These are phyloP conservation scores for Kwoniella botswanensis DNA, from an alignment of 768 basidiomycete species.

Conservation along the genomic window DNA sequence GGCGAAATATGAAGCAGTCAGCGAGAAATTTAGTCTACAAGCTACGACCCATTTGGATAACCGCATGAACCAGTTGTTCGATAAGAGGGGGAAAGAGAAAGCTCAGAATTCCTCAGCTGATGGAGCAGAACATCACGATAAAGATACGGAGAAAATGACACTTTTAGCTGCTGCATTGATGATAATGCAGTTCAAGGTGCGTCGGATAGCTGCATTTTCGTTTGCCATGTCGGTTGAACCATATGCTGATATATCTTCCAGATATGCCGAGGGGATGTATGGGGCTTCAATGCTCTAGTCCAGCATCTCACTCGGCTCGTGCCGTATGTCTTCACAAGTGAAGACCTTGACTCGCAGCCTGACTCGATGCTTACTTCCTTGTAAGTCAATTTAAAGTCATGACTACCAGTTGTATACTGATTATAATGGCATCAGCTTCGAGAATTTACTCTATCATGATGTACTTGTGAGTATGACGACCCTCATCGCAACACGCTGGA, in stretches of 20 bases:
- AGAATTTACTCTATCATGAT: slow-evolving; percentile 47
- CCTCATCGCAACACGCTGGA: background rate
- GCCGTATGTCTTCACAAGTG: slow-evolving; percentile 23
- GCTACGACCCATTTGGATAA: slow-evolving; percentile 25
- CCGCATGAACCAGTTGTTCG: slow-evolving; percentile 13
- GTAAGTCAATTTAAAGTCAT: slow-evolving; percentile 20
- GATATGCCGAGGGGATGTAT: slow-evolving; percentile 49
- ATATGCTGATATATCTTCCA: background rate
- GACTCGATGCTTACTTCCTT: slow-evolving; percentile 39
- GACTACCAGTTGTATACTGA: background rate
- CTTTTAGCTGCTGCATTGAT: slow-evolving; percentile 43
- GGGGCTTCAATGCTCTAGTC: slow-evolving; percentile 37
- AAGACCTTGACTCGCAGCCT: slow-evolving; percentile 14
- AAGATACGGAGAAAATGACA: slow-evolving; percentile 38
- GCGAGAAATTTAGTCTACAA: slow-evolving; percentile 35
- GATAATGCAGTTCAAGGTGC: slow-evolving; percentile 50
- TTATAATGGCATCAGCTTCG: slow-evolving; percentile 28
- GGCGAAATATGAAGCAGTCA: slow-evolving; percentile 34
- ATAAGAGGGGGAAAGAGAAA: slow-evolving; percentile 8
- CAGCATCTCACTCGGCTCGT: slow-evolving; percentile 28
- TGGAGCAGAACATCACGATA: background rate
- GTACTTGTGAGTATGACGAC: slow-evolving; percentile 30
- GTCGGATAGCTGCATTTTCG: background rate
- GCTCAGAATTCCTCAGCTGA: background rate
- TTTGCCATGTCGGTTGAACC: background rate